Evolutionary conservation across 176 grass and related monocot species (phyloP), one percentile per base, ranked within the genome.

Genomic region (Leersia perrieri): DNA sequence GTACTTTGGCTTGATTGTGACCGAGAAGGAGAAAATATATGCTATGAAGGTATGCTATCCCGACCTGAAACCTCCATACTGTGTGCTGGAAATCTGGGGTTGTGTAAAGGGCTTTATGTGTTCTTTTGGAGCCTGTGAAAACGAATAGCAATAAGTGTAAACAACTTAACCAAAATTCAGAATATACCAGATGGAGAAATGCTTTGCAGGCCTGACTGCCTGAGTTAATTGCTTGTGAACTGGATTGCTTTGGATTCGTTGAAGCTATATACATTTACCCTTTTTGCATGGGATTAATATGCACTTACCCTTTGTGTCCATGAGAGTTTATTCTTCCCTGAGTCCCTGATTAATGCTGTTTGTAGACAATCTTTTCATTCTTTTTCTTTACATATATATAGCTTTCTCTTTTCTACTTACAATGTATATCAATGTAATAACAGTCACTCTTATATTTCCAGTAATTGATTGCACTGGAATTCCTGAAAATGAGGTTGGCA

Each of bases 21-120:
- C 7, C 86, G 95, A 75, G 95, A 94, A 94, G 95, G 95, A 79
- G 95, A 98, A 94, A 98, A 98, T 72, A 98, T 98, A 91, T 94
- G 95, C 70, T 98, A 89, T 79, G 95, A 98, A 98, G 95, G 95
- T 98, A 89, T 70, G 55, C 14, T 31, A 53, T 7, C 32, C 49
- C 15, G 13, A 77, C 76, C 33, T 69, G 33, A 7, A 74, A 82
- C n/a, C n/a, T 1, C 40, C 36, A 9, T 65, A 33, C 40, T 60
- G 9, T 73, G 39, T 33, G 32, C 5, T 80, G 58, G 51, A 80
- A 64, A 63, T 65, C 70, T 22, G 1, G 32, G 18, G 34, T 70
- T 18, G 53, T 71, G 12, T 60, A 14, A 40, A 68, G 29, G 66
- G 16, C 28, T 78, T 34, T 66, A 87, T 57, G 5, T 73, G 5